Percentiles rank a stretch among this genome's conserved stretches.
Evolutionary conservation across 768 basidiomycete species (phyloP).

Genomic region (Auricularia sp.): DNA sequence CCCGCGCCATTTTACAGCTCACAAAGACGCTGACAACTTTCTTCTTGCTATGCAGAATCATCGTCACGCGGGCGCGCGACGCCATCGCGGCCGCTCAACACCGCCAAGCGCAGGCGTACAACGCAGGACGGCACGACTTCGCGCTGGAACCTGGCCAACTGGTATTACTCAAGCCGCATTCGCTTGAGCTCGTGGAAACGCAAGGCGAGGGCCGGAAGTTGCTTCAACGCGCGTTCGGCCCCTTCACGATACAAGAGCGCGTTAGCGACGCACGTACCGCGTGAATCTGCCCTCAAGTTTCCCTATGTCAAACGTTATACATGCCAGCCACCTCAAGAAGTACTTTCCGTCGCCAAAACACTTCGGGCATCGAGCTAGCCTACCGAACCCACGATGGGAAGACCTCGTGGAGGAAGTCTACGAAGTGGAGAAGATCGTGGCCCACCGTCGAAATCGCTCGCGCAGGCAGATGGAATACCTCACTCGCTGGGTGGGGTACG

Average conservation of each 20-base stretch:
- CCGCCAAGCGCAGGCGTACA: neutral
- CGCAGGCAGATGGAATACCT: slow-evolving; percentile 11
- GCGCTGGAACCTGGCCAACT: too few relatives aligned
- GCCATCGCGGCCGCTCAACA: slow-evolving; percentile 2
- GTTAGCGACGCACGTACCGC: slow-evolving; percentile 7
- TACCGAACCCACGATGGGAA: too few relatives aligned
- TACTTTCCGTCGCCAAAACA: too few relatives aligned
- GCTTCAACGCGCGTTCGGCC: slow-evolving; percentile 14
- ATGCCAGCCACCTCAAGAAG: too few relatives aligned
- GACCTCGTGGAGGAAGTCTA: neutral
- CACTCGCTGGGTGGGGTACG: slow-evolving; percentile 16
- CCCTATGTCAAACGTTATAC: too few relatives aligned
- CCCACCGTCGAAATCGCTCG: slow-evolving; percentile 1
- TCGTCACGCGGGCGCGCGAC: too few relatives aligned
- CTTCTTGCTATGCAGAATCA: neutral
- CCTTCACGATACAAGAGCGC: slow-evolving; percentile 16
- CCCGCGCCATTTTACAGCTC: neutral
- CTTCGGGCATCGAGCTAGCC: too few relatives aligned
- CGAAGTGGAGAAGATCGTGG: neutral
- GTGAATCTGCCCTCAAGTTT: too few relatives aligned
- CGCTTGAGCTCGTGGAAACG: slow-evolving; percentile 14
- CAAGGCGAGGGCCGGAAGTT: slow-evolving; percentile 16
- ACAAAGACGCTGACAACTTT: slow-evolving; percentile 1
- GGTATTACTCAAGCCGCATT: too few relatives aligned
- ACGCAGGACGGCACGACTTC: too few relatives aligned